These are phyloP conservation scores for Metarhizium humberi DNA, from an alignment of 2,329 filamentous ascomycete genomes.

Conservation along the genomic window DNA sequence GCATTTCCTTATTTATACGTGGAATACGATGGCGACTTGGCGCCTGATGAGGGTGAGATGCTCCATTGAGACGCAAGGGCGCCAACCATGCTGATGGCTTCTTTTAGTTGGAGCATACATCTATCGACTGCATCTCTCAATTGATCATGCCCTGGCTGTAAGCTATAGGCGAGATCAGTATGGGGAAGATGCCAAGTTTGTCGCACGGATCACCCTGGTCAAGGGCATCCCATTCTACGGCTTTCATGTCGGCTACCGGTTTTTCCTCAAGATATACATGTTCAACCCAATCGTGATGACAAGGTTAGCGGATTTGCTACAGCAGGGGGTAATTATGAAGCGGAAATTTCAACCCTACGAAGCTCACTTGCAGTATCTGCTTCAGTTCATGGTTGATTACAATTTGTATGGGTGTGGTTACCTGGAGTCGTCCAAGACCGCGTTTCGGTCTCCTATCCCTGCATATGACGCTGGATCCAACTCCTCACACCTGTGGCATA, in stretches of 20 bases:
- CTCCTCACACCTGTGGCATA: constrained; percentile 68
- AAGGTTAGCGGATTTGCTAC: constrained; percentile 76
- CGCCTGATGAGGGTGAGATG: constrained; percentile 54
- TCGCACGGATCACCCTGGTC: constrained; percentile 82
- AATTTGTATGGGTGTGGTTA: constrained; percentile 93
- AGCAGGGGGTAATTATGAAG: constrained; percentile 81
- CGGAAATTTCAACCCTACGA: constrained; percentile 84
- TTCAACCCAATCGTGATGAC: constrained; percentile 81
- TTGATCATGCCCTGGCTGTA: constrained; percentile 81
- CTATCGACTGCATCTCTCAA: constrained; percentile 69
- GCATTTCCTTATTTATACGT: constrained; percentile 94
- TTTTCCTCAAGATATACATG: constrained; percentile 92
- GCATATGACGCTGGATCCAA: constrained; percentile 51
- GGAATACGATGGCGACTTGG: constrained; percentile 66
- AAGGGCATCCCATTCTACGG: constrained; percentile 96
- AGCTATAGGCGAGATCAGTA: constrained; percentile 73
- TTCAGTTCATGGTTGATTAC: constrained; percentile 98
- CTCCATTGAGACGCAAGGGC: not conserved
- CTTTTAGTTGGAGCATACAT: constrained; percentile 63
- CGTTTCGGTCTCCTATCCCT: constrained; percentile 70
- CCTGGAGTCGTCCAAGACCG: constrained; percentile 61
- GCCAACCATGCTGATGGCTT: constrained; percentile 6
- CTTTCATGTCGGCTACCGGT: constrained; percentile 83
- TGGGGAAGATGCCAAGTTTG: constrained; percentile 58
- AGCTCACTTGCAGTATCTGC: constrained; percentile 81